Evolutionary conservation across 176 grass and related monocot species (phyloP).

Genomic region (Hordeum vulgare): DNA sequence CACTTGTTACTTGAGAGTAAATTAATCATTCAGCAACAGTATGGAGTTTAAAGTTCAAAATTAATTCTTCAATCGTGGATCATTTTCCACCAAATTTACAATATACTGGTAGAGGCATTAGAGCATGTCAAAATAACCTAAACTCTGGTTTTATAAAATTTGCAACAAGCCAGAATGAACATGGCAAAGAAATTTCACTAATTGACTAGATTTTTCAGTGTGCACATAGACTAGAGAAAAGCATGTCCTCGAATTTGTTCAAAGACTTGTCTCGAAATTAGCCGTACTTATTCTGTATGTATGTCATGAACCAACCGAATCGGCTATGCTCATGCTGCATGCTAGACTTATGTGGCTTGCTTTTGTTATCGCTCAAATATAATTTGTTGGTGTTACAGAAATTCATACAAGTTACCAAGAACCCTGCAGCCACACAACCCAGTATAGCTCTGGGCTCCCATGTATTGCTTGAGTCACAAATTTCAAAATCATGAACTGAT

Average conservation of each 20-base stretch:
- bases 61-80: background rate
- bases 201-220: background rate
- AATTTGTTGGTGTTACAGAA: background rate
- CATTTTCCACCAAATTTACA: background rate
- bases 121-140: background rate
- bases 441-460: background rate
- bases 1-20: background rate
- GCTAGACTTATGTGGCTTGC: background rate
- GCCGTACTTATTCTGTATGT: background rate
- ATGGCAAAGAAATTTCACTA: background rate
- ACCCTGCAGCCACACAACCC: background rate
- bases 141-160: background rate
- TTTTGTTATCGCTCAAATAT: slow-evolving; percentile 3
- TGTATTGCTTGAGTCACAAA: background rate
- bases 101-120: background rate
- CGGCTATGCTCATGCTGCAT: background rate
- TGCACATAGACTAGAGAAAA: background rate
- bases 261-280: background rate
- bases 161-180: background rate
- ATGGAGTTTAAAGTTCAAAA: background rate
- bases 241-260: background rate
- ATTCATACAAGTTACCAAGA: background rate
- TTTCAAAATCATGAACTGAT: background rate
- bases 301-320: background rate
- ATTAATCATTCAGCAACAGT: slow-evolving; percentile 1